A percentile compares a stretch with the other conserved stretches of the same genome.
phyloP scores from a whole-genome alignment of 2,329 filamentous ascomycete genomes.

The Macroventuria anomochaeta region DNA sequence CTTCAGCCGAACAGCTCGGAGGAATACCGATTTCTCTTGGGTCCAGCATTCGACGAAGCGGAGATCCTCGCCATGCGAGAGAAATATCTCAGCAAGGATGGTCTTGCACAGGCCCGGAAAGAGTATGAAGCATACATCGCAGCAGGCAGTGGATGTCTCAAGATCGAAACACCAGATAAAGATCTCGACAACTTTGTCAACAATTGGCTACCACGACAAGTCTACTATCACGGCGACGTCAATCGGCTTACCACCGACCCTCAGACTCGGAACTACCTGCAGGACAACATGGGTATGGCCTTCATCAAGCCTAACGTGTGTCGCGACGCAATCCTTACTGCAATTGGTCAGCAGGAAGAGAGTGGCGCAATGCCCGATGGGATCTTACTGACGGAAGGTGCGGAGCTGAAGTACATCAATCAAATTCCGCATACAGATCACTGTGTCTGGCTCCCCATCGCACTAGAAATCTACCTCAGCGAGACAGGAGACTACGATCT shows the following conservation, averaged over 20 bases:
- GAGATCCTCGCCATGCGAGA: slow-evolving; percentile 57
- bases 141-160: slow-evolving; percentile 59
- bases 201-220: slow-evolving; percentile 64
- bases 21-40: slow-evolving; percentile 63
- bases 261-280: slow-evolving; percentile 65
- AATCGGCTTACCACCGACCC: slow-evolving; percentile 66
- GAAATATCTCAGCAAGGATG: slow-evolving; percentile 59
- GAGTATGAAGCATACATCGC: slow-evolving; percentile 61
- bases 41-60: slow-evolving; percentile 60
- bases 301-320: slow-evolving; percentile 61
- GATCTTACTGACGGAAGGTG: slow-evolving; percentile 60
- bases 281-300: slow-evolving; percentile 68
- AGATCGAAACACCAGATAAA: slow-evolving; percentile 62
- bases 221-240: slow-evolving; percentile 66
- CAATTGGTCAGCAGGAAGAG: slow-evolving; percentile 61
- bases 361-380: slow-evolving; percentile 66
- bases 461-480: slow-evolving; percentile 61
- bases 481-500: slow-evolving; percentile 63
- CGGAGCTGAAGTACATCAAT: slow-evolving; percentile 67
- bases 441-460: slow-evolving; percentile 64
- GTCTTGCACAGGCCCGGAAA: slow-evolving; percentile 54
- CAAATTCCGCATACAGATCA: slow-evolving; percentile 67
- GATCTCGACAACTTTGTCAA: slow-evolving; percentile 65
- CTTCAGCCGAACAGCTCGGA: slow-evolving; percentile 51
- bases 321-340: slow-evolving; percentile 57